Base-by-base conservation (phyloP, 176 grass and related monocot genomes). In the Pharus latifolius region DNA sequence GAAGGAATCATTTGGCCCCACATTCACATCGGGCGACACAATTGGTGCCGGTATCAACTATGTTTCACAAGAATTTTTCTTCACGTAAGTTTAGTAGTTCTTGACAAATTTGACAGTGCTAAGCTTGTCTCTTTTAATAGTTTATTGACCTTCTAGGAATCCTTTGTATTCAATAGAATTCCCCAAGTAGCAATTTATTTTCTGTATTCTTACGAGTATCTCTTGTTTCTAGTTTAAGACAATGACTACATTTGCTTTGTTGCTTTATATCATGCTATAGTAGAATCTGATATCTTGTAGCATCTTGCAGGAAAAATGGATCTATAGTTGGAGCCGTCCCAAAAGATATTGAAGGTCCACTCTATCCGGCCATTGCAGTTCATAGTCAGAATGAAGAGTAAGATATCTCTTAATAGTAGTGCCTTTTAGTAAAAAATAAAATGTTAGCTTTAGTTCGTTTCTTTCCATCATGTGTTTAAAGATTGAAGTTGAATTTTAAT, bases 351-450 rank as follows among this genome's bases (percentile, higher is more conserved):
- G 95, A 91, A 81, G 76, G 76, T 7, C 63, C 82, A 41, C 40
- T 91, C 49, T 99, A 91, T 79, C 96, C 96, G 67, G 91, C 87
- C 1, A 70, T 99, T 49, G 87, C 96, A 60, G 96, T 99, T 74
- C 96, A 95, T 72, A 95, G 87, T 68, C 82, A 79, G 43, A 84
- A 88, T 86, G 96, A 99, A 80, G 87, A 95, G 96, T 95, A 91
- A 70, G 82, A 20, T 80, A 12, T n/a, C 16, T 35, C 33, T 47
- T 59, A 73, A 55, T 35, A 62, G 37, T 79, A 54, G 28, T 35
- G 19, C 44, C 13, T 44, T 52, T 48, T 68, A 26, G 26, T n/a
- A 26, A 46, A 69, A 45, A 46, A 32, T 47, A 42, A 75, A 37
- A 69, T 37, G 13, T 37, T 68, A 75, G 31, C 30, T 56, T 37